Evolutionary conservation across 805 yeast species (phyloP).

Genomic region (Zygosaccharomyces kombuchaensis): DNA sequence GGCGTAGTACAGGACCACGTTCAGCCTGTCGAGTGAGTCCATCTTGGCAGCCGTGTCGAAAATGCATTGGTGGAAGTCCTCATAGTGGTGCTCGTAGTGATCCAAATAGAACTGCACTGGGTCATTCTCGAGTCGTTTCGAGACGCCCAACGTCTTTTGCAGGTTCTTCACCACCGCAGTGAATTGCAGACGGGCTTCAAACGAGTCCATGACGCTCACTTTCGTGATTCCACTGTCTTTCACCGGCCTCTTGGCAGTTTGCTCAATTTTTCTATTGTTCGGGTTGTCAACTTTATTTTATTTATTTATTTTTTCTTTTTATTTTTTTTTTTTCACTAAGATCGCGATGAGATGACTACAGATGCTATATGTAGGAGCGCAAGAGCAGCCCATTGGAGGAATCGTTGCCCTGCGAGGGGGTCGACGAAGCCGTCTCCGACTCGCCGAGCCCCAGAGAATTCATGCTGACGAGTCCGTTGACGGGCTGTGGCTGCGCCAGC

Average conservation of each 20-base stretch:
- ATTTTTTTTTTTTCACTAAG: not conserved
- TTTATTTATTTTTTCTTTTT: not conserved
- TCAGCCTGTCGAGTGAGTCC: constrained; percentile 31
- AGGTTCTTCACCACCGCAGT: constrained; percentile 59
- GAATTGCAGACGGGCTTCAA: constrained; percentile 78
- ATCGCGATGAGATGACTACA: constrained; percentile 5
- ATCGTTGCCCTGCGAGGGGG: not conserved
- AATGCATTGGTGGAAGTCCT: constrained; percentile 35
- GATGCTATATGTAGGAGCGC: constrained; percentile 6
- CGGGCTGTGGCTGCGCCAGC: constrained; percentile 8
- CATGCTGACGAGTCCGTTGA: constrained; percentile 4
- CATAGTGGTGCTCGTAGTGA: constrained; percentile 29
- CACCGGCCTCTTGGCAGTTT: not conserved
- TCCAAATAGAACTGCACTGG: constrained; percentile 31
- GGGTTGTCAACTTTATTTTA: not conserved
- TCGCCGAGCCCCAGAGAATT: constrained; percentile 1
- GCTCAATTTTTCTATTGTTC: not conserved
- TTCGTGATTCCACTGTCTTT: too few species aligned
- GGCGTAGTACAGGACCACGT: constrained; percentile 25
- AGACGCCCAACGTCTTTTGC: constrained; percentile 44
- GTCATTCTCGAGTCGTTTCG: constrained; percentile 43
- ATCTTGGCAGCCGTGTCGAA: constrained; percentile 29
- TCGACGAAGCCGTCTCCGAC: not conserved
- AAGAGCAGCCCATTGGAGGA: constrained; percentile 1
- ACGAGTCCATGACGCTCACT: constrained; percentile 63